Evolutionary conservation across 2,329 filamentous ascomycete genomes (phyloP).

Genomic region (Neophaeococcomyces aloes): DNA sequence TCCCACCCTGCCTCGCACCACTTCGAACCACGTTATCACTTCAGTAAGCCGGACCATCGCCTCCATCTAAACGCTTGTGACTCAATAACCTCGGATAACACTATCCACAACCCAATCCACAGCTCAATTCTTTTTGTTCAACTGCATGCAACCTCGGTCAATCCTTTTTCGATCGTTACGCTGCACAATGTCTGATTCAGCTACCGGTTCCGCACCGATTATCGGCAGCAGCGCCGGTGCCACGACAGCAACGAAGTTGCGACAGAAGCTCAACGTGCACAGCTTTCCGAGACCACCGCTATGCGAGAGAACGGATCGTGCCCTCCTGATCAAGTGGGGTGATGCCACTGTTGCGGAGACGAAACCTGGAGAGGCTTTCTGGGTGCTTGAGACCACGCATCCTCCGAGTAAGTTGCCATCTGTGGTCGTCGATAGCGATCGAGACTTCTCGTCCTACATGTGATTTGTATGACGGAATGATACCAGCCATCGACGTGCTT

Average conservation of each 20-base stretch:
- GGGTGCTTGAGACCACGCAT: constrained; percentile 54
- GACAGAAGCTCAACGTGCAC: constrained; percentile 24
- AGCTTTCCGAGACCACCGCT: constrained; percentile 45
- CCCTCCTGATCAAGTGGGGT: constrained; percentile 48
- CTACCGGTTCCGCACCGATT: neutral
- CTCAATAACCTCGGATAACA: no score
- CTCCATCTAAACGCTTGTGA: no score
- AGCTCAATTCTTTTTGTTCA: no score
- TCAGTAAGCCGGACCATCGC: no score
- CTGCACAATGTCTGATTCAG: neutral
- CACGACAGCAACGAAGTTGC: constrained; percentile 6
- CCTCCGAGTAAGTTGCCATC: constrained; percentile 44
- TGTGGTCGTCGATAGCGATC: no score
- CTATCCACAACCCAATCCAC: no score
- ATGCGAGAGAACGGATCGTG: constrained; percentile 44
- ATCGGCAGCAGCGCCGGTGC: neutral
- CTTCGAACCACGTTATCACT: no score
- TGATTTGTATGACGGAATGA: no score
- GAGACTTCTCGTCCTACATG: no score
- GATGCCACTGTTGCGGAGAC: constrained; percentile 48
- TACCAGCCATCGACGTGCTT: no score
- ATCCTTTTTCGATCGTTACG: neutral
- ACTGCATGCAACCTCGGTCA: neutral
- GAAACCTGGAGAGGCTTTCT: constrained; percentile 41
- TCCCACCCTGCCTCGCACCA: no score